These are phyloP conservation scores for Penicillium diatomitis DNA, from an alignment of 495 filamentous ascomycete genomes.

Conservation along the genomic window DNA sequence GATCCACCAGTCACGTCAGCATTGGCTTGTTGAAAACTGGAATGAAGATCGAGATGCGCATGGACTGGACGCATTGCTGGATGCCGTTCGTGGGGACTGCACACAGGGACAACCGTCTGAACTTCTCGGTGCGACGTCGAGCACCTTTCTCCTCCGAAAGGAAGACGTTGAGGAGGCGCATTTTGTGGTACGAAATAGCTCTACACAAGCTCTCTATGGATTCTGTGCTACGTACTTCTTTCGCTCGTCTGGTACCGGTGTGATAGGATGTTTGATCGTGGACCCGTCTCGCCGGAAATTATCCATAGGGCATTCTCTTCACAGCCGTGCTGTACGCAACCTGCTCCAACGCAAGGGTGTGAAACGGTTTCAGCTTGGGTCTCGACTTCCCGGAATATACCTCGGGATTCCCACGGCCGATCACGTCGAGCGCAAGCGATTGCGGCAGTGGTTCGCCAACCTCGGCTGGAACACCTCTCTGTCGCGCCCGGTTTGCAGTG, in stretches of 20 bases:
- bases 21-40: conserved; percentile 84
- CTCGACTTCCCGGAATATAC: conserved; percentile 68
- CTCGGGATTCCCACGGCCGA: conserved; percentile 63
- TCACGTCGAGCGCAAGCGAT: conserved; percentile 49
- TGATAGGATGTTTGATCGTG: conserved; percentile 76
- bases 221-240: conserved; percentile 83
- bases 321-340: conserved; percentile 67
- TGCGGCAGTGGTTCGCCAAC: conserved; percentile 57
- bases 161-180: conserved; percentile 65
- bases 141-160: conserved; percentile 62
- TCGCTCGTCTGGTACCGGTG: conserved; percentile 56
- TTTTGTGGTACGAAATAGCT: conserved; percentile 86
- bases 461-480: conserved; percentile 59
- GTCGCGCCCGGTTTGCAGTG: conserved; percentile 55
- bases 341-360: conserved; percentile 59
- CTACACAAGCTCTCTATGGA: conserved; percentile 76
- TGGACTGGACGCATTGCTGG: conserved; percentile 60
- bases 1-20: conserved; percentile 67
- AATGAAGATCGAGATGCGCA: conserved; percentile 65
- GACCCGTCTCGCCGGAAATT: conserved; percentile 75
- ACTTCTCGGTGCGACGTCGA: conserved; percentile 59
- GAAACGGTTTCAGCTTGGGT: conserved; percentile 69
- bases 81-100: conserved; percentile 49
- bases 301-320: conserved; percentile 77
- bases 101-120: conserved; percentile 47